A percentile compares a stretch with the other conserved stretches of the same genome.
Conservation (phyloP, 257 asterid species). For the Nemophila menziesii region DNA sequence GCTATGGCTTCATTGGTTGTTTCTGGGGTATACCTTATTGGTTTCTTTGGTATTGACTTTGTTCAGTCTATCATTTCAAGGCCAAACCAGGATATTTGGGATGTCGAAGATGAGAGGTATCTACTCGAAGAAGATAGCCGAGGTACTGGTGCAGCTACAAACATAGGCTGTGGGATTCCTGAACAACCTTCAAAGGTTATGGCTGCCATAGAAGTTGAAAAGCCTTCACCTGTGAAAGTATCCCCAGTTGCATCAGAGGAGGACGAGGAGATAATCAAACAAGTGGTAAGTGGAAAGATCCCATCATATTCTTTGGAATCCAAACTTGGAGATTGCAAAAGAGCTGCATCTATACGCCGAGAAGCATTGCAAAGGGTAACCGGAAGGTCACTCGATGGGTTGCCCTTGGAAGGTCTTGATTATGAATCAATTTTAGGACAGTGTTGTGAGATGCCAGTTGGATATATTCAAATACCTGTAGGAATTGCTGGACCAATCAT, state of each 20-base stretch:
- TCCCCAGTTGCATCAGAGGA: constrained; percentile 16
- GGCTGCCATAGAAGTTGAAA: constrained; percentile 6
- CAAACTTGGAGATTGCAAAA: constrained; percentile 36
- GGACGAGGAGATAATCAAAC: constrained; percentile 30
- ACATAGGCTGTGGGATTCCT: constrained; percentile 24
- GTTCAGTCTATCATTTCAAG: constrained; percentile 30
- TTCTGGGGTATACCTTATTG: constrained; percentile 27
- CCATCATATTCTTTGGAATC: constrained; percentile 44
- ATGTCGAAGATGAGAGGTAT: constrained; percentile 20
- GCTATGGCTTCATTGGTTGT: constrained; percentile 25
- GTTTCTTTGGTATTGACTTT: constrained; percentile 37
- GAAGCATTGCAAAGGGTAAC: constrained; percentile 45
- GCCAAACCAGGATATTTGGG: constrained; percentile 27
- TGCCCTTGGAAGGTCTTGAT: constrained; percentile 46
- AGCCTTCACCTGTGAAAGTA: constrained; percentile 9
- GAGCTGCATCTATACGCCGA: constrained; percentile 37
- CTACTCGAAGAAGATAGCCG: constrained; percentile 22
- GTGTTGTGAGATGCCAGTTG: constrained; percentile 63
- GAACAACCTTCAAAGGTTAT: constrained; percentile 7
- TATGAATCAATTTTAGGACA: constrained; percentile 48
- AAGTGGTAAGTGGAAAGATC: constrained; percentile 28
- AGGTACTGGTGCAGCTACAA: constrained; percentile 14
- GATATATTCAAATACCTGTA: constrained; percentile 48
- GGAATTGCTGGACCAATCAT: constrained; percentile 52
- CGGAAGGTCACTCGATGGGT: constrained; percentile 39